Conservation (phyloP, 2,329 filamentous ascomycete species). For the Penicillium sp. region DNA sequence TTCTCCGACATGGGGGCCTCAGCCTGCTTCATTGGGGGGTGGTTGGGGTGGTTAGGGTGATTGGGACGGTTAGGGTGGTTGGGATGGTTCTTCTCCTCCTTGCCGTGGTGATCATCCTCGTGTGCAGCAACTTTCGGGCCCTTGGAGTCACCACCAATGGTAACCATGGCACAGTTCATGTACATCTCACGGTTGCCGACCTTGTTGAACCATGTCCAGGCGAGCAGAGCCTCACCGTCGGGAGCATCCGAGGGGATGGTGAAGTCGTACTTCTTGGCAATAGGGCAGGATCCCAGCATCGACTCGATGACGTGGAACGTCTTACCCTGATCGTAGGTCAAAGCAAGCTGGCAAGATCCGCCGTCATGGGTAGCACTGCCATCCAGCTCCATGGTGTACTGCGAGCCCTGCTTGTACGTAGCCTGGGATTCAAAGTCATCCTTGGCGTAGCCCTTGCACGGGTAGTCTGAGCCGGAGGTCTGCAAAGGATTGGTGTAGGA, state of each 20-base stretch:
- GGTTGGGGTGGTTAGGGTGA: not conserved
- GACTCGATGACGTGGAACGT: conserved; percentile 72
- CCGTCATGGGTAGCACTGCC: conserved; percentile 69
- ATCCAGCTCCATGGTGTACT: conserved; percentile 66
- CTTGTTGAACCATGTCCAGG: conserved; percentile 79
- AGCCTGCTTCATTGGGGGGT: not conserved
- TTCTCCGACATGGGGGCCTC: not conserved
- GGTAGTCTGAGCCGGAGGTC: conserved; percentile 65
- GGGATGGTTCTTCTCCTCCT: not conserved
- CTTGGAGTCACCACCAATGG: conserved; percentile 50
- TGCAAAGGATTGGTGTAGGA: conserved; percentile 71
- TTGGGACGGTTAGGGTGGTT: not conserved
- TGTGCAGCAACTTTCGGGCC: not conserved
- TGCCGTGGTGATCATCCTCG: not conserved
- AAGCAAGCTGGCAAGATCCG: conserved; percentile 75
- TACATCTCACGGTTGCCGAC: conserved; percentile 83
- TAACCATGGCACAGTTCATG: conserved; percentile 80
- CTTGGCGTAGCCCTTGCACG: conserved; percentile 72
- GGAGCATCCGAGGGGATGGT: conserved; percentile 67
- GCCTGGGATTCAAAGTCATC: conserved; percentile 60
- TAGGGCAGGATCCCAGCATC: conserved; percentile 62
- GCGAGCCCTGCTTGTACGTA: conserved; percentile 65
- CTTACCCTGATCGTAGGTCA: conserved; percentile 73
- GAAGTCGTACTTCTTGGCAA: conserved; percentile 64
- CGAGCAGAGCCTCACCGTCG: conserved; percentile 65